Conservation (phyloP, 192 early-diverging fungal species). For the Glomus cerebriforme region DNA sequence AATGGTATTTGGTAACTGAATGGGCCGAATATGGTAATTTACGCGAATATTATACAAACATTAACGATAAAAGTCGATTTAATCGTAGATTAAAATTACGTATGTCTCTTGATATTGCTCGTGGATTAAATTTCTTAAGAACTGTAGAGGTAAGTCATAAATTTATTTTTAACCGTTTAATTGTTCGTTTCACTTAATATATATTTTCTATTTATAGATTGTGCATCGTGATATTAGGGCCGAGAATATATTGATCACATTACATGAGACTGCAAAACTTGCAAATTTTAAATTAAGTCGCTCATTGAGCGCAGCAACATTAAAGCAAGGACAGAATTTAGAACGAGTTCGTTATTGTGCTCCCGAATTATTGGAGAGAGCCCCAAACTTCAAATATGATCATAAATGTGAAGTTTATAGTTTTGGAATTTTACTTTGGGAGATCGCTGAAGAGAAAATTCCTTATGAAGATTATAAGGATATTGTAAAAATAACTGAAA, state of each 20-base stretch:
- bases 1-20: slow-evolving; percentile 8
- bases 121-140: slow-evolving; percentile 19
- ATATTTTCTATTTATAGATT: background rate
- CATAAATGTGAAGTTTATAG: background rate
- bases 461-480: background rate
- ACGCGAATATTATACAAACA: background rate
- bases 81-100: background rate
- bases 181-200: too few species aligned
- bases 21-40: slow-evolving; percentile 26
- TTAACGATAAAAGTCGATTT: background rate
- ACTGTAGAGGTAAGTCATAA: background rate
- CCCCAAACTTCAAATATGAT: background rate
- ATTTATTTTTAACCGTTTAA: background rate
- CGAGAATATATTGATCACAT: slow-evolving; percentile 17
- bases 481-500: background rate
- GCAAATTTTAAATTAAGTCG: slow-evolving; percentile 24
- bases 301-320: background rate
- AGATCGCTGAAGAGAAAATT: background rate
- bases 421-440: background rate
- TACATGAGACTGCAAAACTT: background rate
- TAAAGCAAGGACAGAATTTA: background rate
- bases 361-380: background rate
- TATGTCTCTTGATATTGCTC: slow-evolving; percentile 17
- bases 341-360: background rate
- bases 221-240: slow-evolving; percentile 26